phyloP scores from a whole-genome alignment of 2,329 filamentous ascomycete genomes.

The Capronia coronata region DNA sequence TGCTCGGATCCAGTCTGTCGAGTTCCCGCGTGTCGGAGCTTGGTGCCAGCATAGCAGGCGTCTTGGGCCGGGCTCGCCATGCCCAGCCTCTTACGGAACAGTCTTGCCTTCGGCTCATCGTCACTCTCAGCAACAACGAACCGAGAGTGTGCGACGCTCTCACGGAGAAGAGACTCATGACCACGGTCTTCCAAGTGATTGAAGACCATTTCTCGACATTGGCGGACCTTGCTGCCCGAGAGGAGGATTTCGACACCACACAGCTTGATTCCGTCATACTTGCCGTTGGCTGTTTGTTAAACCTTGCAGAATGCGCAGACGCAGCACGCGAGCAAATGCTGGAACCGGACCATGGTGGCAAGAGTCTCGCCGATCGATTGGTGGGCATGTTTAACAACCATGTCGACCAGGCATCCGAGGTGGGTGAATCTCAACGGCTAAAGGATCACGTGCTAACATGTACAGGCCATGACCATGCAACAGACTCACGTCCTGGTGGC shows the following conservation, averaged over 20 bases:
- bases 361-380: constrained; percentile 52
- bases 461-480: constrained; percentile 50
- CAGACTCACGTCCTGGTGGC: constrained; percentile 75
- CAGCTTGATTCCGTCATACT: constrained; percentile 69
- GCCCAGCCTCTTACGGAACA: constrained; percentile 26
- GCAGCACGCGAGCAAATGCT: constrained; percentile 51
- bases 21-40: constrained; percentile 11
- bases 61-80: constrained; percentile 14
- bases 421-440: constrained; percentile 41
- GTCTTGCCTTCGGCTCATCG: constrained; percentile 60
- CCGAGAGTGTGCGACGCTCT: constrained; percentile 62
- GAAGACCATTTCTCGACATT: constrained; percentile 28
- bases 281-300: constrained; percentile 75
- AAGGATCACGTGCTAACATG: constrained; percentile 16
- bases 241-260: constrained; percentile 40
- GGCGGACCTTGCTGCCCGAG: constrained; percentile 32
- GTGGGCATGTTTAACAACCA: constrained; percentile 62
- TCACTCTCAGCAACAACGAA: constrained; percentile 83
- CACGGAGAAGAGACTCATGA: constrained; percentile 40
- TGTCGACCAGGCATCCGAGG: constrained; percentile 60
- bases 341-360: constrained; percentile 33
- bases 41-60: constrained; percentile 13
- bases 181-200: constrained; percentile 35
- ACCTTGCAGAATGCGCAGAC: constrained; percentile 72
- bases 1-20: constrained; percentile 3